Percentiles rank a stretch among this genome's conserved stretches.
These are phyloP conservation scores for Jacaranda copaia DNA, from an alignment of 257 asterid species.

Conservation along the genomic window DNA sequence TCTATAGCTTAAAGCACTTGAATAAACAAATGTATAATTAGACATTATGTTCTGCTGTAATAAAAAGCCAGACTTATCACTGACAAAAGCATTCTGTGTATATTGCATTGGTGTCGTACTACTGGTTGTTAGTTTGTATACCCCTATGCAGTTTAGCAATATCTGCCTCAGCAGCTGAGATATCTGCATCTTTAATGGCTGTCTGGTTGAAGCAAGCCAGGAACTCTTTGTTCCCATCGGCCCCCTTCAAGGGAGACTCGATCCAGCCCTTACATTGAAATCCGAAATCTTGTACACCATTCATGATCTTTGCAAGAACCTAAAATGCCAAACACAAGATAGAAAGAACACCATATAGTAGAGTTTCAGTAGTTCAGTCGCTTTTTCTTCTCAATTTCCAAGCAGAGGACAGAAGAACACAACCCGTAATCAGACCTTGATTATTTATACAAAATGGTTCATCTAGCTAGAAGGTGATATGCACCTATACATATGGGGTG, in stretches of 20 bases:
- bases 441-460: neutral
- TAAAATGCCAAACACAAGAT: slow-evolving; percentile 23
- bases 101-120: neutral
- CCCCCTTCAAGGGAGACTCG: slow-evolving; percentile 93
- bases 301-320: slow-evolving; percentile 82
- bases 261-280: slow-evolving; percentile 91
- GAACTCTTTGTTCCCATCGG: slow-evolving; percentile 94
- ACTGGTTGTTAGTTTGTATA: slow-evolving; percentile 6
- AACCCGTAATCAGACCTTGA: neutral
- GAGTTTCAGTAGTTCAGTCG: neutral
- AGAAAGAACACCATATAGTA: neutral
- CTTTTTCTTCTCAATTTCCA: neutral
- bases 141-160: slow-evolving; percentile 41
- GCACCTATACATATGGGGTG: neutral
- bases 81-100: neutral
- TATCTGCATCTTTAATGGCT: slow-evolving; percentile 32
- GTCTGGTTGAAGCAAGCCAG: slow-evolving; percentile 69
- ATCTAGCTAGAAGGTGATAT: neutral
- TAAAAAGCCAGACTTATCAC: neutral
- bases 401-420: neutral
- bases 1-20: too few species aligned
- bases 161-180: slow-evolving; percentile 39
- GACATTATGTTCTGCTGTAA: neutral
- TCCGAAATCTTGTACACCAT: slow-evolving; percentile 78
- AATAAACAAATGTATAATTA: neutral